Percentiles rank a stretch among this genome's conserved stretches.
phyloP scores from a whole-genome alignment of 2,329 filamentous ascomycete species.

The Penicillium sumatraense region DNA sequence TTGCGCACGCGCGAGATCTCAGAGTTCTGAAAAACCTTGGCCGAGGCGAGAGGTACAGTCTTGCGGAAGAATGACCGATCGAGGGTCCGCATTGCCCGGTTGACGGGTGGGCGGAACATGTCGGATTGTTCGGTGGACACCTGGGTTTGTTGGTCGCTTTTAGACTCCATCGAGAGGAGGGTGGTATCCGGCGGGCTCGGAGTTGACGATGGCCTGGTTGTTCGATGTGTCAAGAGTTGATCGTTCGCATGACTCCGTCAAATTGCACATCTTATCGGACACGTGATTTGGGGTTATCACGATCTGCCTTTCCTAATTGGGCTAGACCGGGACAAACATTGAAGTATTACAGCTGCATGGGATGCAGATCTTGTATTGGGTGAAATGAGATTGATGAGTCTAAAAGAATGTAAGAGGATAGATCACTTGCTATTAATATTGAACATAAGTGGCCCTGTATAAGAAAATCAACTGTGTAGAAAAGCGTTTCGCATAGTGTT shows the following conservation, averaged over 20 bases:
- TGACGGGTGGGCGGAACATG: slow-evolving; percentile 79
- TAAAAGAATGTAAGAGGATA: no score
- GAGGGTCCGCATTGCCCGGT: slow-evolving; percentile 77
- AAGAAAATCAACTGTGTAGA: no score
- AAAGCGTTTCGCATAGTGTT: no score
- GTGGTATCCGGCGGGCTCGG: neutral
- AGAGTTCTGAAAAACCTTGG: slow-evolving; percentile 73
- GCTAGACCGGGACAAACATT: neutral
- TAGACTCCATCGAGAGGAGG: slow-evolving; percentile 27
- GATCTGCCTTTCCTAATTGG: neutral
- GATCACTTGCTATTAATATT: no score
- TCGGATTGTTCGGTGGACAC: slow-evolving; percentile 34
- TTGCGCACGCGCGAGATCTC: slow-evolving; percentile 75
- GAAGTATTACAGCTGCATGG: neutral
- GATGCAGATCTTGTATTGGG: neutral
- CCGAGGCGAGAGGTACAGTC: slow-evolving; percentile 76
- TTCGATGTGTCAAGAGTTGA: neutral
- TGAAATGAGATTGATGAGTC: neutral
- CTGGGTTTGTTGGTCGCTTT: slow-evolving; percentile 15
- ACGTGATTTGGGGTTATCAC: slow-evolving; percentile 21
- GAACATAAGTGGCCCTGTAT: no score
- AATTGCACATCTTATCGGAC: slow-evolving; percentile 29
- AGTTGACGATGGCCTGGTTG: slow-evolving; percentile 5
- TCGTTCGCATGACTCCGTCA: slow-evolving; percentile 4
- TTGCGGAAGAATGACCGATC: slow-evolving; percentile 84